Conservation (phyloP, 805 yeast genomes). For the Candida fluviatilis region DNA sequence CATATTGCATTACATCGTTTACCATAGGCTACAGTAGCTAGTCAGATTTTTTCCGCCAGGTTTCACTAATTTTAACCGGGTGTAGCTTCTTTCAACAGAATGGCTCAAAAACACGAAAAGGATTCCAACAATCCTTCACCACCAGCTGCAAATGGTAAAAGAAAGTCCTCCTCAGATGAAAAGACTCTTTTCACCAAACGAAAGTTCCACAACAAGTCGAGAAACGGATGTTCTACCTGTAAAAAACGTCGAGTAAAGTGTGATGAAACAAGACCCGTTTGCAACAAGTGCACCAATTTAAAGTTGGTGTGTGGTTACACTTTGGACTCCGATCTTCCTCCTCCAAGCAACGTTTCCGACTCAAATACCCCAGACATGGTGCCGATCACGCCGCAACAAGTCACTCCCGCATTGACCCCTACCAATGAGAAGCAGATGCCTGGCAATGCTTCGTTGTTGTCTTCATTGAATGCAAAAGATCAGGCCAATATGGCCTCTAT, state of each 20-base stretch:
- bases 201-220: conserved; percentile 85
- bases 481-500: neutral
- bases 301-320: conserved; percentile 70
- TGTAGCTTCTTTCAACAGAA: conserved; percentile 1
- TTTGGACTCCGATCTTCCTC: conserved; percentile 12
- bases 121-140: conserved; percentile 1
- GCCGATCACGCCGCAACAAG: conserved; percentile 11
- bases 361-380: conserved; percentile 1
- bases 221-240: conserved; percentile 87
- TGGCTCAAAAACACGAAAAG: neutral
- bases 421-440: conserved; percentile 4
- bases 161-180: too few species aligned
- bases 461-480: too few species aligned
- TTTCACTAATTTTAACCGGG: neutral
- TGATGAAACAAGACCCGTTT: conserved; percentile 79
- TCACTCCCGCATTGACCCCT: conserved; percentile 14
- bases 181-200: too few species aligned
- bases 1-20: neutral
- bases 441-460: neutral
- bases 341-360: conserved; percentile 1
- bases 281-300: conserved; percentile 76
- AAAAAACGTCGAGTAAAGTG: conserved; percentile 88
- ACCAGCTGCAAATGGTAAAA: conserved; percentile 53
- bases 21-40: neutral
- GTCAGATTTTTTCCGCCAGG: neutral